Percentiles rank a stretch among this genome's conserved stretches.
These are phyloP conservation scores for Thielaviopsis populi DNA, from an alignment of 2,329 filamentous ascomycete genomes.

Conservation along the genomic window DNA sequence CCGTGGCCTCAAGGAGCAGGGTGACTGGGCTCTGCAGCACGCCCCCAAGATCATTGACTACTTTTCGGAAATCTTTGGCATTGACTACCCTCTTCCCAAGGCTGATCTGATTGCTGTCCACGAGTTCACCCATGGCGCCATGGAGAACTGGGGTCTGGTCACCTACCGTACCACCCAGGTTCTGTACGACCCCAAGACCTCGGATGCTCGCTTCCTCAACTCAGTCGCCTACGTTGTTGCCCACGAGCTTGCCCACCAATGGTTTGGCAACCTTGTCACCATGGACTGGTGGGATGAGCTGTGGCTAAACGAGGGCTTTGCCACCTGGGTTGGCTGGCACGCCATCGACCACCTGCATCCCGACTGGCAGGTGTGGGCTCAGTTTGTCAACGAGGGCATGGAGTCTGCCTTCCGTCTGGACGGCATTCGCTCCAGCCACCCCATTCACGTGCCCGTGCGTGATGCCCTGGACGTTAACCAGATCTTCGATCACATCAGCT, in stretches of 20 bases:
- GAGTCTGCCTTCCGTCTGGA: conserved; percentile 85
- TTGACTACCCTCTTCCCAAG: conserved; percentile 88
- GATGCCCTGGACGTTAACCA: conserved; percentile 94
- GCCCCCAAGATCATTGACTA: conserved; percentile 89
- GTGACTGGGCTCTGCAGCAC: conserved; percentile 75
- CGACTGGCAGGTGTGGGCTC: conserved; percentile 94
- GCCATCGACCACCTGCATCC: conserved; percentile 84
- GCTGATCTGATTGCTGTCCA: conserved; percentile 81
- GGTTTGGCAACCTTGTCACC: conserved; percentile 89
- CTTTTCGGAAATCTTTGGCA: conserved; percentile 86
- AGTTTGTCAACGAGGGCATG: conserved; percentile 91
- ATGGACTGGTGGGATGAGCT: conserved; percentile 96
- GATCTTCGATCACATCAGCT: conserved; percentile 94
- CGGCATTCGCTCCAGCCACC: conserved; percentile 78
- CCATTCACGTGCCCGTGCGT: conserved; percentile 87
- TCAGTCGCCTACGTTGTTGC: conserved; percentile 92
- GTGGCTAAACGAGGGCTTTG: conserved; percentile 93
- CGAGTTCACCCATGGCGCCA: conserved; percentile 76
- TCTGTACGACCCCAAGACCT: conserved; percentile 86
- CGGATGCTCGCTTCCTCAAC: conserved; percentile 81
- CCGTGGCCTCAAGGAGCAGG: conserved; percentile 83
- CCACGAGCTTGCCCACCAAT: conserved; percentile 93
- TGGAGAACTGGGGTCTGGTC: conserved; percentile 95
- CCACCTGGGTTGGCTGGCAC: conserved; percentile 95
- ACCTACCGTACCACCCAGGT: conserved; percentile 93